A percentile compares a stretch with the other conserved stretches of the same genome.
These are phyloP conservation scores for Yarrowia divulgata DNA, from an alignment of 805 yeast genomes.

Conservation along the genomic window DNA sequence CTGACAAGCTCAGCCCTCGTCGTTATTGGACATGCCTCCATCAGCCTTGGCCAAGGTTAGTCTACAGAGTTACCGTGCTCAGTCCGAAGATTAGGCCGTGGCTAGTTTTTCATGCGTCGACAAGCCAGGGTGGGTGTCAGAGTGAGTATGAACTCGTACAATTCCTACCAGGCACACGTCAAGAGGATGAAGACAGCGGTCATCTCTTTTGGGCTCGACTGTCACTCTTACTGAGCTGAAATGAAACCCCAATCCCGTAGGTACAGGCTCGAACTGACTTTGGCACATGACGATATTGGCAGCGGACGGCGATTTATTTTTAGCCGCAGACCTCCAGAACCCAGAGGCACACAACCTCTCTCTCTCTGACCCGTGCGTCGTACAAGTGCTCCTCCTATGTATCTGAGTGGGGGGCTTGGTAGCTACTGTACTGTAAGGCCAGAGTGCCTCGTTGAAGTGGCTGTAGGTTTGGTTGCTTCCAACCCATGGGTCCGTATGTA, in stretches of 20 bases:
- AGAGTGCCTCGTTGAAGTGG: no score
- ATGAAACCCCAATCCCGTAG: neutral
- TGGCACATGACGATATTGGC: neutral
- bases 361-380: neutral
- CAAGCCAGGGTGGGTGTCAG: no score
- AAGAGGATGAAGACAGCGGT: no score
- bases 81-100: constrained; percentile 1
- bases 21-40: neutral
- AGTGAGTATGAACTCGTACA: no score
- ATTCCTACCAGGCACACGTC: no score
- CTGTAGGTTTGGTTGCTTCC: constrained; percentile 2
- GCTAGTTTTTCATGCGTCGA: neutral
- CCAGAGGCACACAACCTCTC: neutral
- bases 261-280: neutral
- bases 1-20: no score
- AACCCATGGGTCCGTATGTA: neutral
- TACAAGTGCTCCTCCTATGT: neutral
- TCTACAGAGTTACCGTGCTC: constrained; percentile 8
- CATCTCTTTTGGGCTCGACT: no score
- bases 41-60: constrained; percentile 8
- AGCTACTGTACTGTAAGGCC: no score
- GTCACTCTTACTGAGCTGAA: neutral
- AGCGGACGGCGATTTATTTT: neutral
- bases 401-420: neutral
- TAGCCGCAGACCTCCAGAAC: neutral